These are phyloP conservation scores for Dentipellis fragilis DNA, from an alignment of 768 basidiomycete genomes.

Conservation along the genomic window DNA sequence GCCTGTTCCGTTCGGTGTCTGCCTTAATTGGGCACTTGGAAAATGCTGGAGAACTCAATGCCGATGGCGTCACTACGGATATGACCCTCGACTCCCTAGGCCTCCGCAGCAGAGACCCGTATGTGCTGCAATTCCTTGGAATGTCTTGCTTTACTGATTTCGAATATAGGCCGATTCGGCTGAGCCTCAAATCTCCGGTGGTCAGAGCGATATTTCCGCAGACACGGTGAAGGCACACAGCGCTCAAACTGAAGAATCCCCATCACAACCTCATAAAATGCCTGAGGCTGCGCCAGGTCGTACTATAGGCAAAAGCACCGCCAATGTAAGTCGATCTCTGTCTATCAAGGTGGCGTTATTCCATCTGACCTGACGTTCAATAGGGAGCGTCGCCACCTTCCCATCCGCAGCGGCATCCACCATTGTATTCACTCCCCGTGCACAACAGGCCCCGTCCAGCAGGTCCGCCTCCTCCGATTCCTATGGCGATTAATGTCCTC, in stretches of 20 bases:
- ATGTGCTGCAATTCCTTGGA: too few relatives aligned
- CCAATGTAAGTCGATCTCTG: background rate
- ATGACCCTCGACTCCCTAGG: background rate
- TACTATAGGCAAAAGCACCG: background rate
- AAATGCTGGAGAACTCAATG: background rate
- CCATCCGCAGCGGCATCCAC: background rate
- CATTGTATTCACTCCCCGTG: background rate
- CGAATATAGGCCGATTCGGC: background rate
- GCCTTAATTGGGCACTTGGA: background rate
- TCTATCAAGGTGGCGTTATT: too few relatives aligned
- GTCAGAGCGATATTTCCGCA: background rate
- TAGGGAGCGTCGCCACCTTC: background rate
- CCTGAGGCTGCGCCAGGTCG: too few relatives aligned
- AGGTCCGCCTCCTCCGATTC: background rate
- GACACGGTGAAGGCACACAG: too few relatives aligned
- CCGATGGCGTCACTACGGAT: background rate
- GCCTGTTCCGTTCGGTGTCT: background rate
- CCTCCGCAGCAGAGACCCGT: background rate
- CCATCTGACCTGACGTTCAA: background rate
- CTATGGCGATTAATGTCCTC: conserved; percentile 27
- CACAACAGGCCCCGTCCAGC: background rate
- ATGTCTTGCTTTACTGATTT: background rate
- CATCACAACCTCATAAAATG: too few relatives aligned
- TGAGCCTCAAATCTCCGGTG: background rate
- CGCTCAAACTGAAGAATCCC: too few relatives aligned